These are phyloP conservation scores for Podila clonocystis DNA, from an alignment of 192 early-diverging fungal species.

Conservation along the genomic window DNA sequence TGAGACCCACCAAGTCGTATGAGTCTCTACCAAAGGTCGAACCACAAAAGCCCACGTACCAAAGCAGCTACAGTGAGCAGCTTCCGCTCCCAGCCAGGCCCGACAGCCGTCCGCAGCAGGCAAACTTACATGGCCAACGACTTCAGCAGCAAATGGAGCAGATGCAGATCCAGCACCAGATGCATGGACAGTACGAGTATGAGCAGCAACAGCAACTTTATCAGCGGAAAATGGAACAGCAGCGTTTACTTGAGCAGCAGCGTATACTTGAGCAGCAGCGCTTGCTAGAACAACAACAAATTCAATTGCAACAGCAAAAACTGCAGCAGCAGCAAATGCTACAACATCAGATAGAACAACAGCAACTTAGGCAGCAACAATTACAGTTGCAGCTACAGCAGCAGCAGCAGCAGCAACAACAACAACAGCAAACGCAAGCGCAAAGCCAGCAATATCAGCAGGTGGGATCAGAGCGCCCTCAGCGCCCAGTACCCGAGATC, in stretches of 20 bases:
- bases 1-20: constrained; percentile 25
- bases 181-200: constrained; percentile 43
- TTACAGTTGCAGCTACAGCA: constrained; percentile 18
- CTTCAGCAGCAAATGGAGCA: constrained; percentile 38
- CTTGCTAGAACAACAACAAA: too few species aligned
- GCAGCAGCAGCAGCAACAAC: constrained; percentile 14
- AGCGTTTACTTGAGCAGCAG: constrained; percentile 36
- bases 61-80: constrained; percentile 3
- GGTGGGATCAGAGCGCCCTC: constrained; percentile 11
- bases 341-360: constrained; percentile 17
- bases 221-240: constrained; percentile 51
- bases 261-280: constrained; percentile 40
- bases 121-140: constrained; percentile 2
- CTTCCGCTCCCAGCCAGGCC: constrained; percentile 10
- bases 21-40: constrained; percentile 28
- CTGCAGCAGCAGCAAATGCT: constrained; percentile 12
- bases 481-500: constrained; percentile 6
- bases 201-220: constrained; percentile 53
- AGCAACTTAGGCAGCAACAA: constrained; percentile 18
- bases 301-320: constrained; percentile 14
- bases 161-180: constrained; percentile 42
- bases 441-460: constrained; percentile 4
- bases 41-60: constrained; percentile 6
- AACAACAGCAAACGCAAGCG: constrained; percentile 3
- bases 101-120: constrained; percentile 9